phyloP scores from a whole-genome alignment of 768 basidiomycete species.

The Xerocomellus amylosporus region DNA sequence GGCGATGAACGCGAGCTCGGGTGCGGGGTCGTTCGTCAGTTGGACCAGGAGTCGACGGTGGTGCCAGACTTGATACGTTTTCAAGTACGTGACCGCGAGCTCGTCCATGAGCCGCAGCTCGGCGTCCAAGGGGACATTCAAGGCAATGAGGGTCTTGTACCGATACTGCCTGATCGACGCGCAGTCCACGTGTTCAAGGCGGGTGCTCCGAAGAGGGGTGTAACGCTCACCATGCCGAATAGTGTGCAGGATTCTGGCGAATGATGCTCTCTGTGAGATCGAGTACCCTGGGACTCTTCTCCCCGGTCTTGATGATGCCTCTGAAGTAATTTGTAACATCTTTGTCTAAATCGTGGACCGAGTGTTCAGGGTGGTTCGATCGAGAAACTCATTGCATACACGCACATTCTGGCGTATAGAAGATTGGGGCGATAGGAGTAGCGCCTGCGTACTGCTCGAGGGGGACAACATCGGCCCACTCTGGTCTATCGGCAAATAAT shows the following conservation, averaged over 20 bases:
- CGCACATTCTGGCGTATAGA: conserved; percentile 87
- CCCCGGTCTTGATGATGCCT: conserved; percentile 70
- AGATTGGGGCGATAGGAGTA: conserved; percentile 85
- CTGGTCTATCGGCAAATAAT: conserved; percentile 59
- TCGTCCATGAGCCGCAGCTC: conserved; percentile 88
- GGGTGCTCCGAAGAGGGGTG: not conserved
- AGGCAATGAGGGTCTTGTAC: conserved; percentile 75
- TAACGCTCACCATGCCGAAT: conserved; percentile 82
- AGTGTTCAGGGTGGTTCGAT: conserved; percentile 5
- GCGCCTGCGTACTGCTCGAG: conserved; percentile 76
- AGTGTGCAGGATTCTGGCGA: conserved; percentile 91
- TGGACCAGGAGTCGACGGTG: conserved; percentile 77
- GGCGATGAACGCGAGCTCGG: conserved; percentile 81
- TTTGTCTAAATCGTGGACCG: conserved; percentile 55
- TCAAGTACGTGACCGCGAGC: conserved; percentile 78
- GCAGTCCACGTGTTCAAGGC: not conserved
- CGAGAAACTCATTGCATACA: conserved; percentile 14
- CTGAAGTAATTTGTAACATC: conserved; percentile 94
- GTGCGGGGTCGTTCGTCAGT: conserved; percentile 46
- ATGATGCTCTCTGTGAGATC: conserved; percentile 88
- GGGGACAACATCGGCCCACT: conserved; percentile 81
- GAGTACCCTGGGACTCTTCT: conserved; percentile 79
- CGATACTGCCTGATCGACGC: conserved; percentile 79
- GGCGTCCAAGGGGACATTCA: conserved; percentile 62
- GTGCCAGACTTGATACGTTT: conserved; percentile 99